Evolutionary conservation across 2,329 filamentous ascomycete species (phyloP).

Genomic region (Fusarium lyarnte): DNA sequence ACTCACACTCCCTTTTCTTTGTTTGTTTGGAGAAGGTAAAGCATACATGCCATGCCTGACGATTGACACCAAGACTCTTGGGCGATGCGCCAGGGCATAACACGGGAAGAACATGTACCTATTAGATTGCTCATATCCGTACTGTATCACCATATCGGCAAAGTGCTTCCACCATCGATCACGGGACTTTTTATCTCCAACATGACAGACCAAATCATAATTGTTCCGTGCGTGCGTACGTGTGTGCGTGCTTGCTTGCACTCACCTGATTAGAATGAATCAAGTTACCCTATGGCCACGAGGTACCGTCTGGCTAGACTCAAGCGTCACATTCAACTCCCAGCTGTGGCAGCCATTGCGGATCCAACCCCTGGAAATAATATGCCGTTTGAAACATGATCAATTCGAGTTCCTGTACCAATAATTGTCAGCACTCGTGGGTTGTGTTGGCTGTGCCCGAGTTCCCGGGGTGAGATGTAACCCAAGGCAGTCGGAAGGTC

Average conservation of each 20-base stretch:
- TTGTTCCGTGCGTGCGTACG: background rate
- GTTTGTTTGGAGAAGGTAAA: background rate
- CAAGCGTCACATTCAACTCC: background rate
- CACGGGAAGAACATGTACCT: background rate
- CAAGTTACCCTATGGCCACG: slow-evolving; percentile 13
- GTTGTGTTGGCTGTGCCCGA: slow-evolving; percentile 8
- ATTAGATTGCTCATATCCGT: background rate
- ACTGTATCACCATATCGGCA: slow-evolving; percentile 16
- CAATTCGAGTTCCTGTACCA: background rate
- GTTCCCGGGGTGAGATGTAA: slow-evolving; percentile 3
- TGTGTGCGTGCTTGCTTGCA: background rate
- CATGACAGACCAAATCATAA: background rate
- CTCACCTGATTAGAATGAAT: background rate
- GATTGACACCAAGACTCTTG: background rate
- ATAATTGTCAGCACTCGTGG: slow-evolving; percentile 3
- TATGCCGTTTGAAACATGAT: background rate
- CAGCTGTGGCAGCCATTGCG: background rate
- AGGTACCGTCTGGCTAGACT: background rate
- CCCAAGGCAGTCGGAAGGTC: slow-evolving; percentile 30
- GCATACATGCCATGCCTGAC: slow-evolving; percentile 10
- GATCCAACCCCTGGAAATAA: slow-evolving; percentile 5
- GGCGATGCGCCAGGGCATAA: background rate
- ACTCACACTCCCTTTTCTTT: slow-evolving; percentile 11
- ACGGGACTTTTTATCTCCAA: slow-evolving; percentile 8
- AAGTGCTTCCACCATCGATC: slow-evolving; percentile 18